Evolutionary conservation across 495 filamentous ascomycete species (phyloP).

Genomic region (Hypomontagnella monticulosa): DNA sequence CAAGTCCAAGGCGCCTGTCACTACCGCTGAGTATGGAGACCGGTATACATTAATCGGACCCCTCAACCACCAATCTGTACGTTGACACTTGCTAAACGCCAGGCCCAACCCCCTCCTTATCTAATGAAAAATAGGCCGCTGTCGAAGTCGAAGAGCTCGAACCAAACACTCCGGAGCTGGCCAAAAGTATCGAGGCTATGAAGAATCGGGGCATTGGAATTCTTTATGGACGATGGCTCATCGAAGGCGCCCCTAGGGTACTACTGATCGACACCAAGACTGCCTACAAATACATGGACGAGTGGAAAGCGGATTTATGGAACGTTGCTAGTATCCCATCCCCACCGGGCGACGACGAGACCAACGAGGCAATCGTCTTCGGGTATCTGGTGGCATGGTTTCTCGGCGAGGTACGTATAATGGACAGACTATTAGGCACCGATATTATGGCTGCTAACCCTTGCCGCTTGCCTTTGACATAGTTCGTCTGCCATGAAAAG

Average conservation of each 20-base stretch:
- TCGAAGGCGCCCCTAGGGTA: slow-evolving; percentile 94
- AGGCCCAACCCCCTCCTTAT: slow-evolving; percentile 19
- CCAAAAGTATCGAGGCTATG: slow-evolving; percentile 88
- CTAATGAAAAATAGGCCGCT: slow-evolving; percentile 68
- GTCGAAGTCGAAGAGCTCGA: slow-evolving; percentile 95
- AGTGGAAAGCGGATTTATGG: slow-evolving; percentile 98
- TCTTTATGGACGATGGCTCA: slow-evolving; percentile 95
- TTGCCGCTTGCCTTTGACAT: slow-evolving; percentile 5
- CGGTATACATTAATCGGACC: slow-evolving; percentile 96
- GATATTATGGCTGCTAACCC: slow-evolving; percentile 23
- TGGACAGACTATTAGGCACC: background rate
- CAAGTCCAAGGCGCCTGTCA: slow-evolving; percentile 98
- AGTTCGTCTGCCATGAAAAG: slow-evolving; percentile 95
- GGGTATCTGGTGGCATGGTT: slow-evolving; percentile 98
- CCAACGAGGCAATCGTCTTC: slow-evolving; percentile 97
- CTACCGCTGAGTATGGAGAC: slow-evolving; percentile 97
- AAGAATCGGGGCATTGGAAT: slow-evolving; percentile 88
- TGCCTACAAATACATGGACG: slow-evolving; percentile 87
- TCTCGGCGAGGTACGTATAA: slow-evolving; percentile 81
- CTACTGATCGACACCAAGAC: slow-evolving; percentile 95
- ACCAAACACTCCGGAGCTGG: slow-evolving; percentile 81
- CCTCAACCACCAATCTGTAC: slow-evolving; percentile 85
- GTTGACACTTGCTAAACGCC: slow-evolving; percentile 40
- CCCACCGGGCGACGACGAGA: slow-evolving; percentile 90
- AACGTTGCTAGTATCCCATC: slow-evolving; percentile 90